Evolutionary conservation across 352 stramenopile genomes (phyloP), one percentile per base, ranked within the genome.

Genomic region (Phytophthora sansomeana): DNA sequence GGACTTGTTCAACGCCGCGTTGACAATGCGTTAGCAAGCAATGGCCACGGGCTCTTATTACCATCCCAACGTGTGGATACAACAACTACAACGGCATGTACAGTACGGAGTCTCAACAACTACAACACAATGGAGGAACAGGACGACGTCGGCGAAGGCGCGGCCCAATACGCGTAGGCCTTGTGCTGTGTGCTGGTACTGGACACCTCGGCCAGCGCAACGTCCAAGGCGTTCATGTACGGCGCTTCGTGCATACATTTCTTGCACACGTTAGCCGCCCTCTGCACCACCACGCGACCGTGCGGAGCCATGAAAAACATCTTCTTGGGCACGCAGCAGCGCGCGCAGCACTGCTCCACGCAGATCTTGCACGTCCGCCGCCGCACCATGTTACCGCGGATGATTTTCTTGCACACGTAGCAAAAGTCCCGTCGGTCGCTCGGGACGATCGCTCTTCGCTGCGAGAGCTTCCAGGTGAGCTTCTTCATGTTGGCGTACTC

Each of bases 401-500:
- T 56, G n/a, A 32, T 51, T n/a, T 51, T 62, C 2, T 21, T 8
- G 50, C 73, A 81, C 3, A 73, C 41, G 24, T 36, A 21, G 52
- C 73, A 81, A 29, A 59, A 32, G 30, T 52, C 52, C 16, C 36
- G 30, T 19, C 46, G 35, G 17, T 64, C 33, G 11, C 29, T 41
- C 6, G 55, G 44, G 3, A 57, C 6, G 11, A 63, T 58, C 21
- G 51, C 39, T 16, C 53, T 44, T 3, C 58, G 61, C 36, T 72
- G 59, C 41, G n/a, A 59, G 13, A 80, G 48, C 36, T 58, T 35
- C 63, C 67, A 74, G 29, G 65, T 68, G 50, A 80, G 68, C 29
- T 78, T 76, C 56, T 77, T 77, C 60, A 78, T 63, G 13, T 76
- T 29, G 8, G 69, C 58, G 42, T 69, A 77, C 32, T 75, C 65